Percentiles rank a stretch among this genome's conserved stretches.
Evolutionary conservation across 2,329 filamentous ascomycete species (phyloP).

Genomic region (Pseudogymnoascus destructans): DNA sequence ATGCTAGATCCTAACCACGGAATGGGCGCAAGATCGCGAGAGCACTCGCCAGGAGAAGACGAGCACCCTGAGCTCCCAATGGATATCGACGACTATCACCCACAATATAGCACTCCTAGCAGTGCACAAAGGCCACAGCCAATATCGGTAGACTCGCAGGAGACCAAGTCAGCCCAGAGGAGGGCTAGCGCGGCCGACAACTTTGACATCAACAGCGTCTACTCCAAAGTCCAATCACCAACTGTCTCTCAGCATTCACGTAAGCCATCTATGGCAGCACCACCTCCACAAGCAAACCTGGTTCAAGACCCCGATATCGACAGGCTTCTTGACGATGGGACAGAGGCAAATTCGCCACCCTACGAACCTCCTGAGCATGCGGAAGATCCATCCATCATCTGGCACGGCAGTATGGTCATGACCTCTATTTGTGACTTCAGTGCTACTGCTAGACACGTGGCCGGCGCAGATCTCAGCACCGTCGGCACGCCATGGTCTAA

Average conservation of each 20-base stretch:
- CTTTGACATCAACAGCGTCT: conserved; percentile 80
- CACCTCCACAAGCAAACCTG: conserved; percentile 30
- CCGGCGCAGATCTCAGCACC: conserved; percentile 63
- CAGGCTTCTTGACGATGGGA: conserved; percentile 66
- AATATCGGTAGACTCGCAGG: conserved; percentile 19
- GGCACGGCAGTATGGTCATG: conserved; percentile 68
- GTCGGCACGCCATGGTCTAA: conserved; percentile 51
- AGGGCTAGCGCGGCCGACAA: conserved; percentile 25
- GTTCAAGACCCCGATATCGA: conserved; percentile 79
- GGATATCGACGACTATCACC: conserved; percentile 22
- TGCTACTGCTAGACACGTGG: conserved; percentile 69
- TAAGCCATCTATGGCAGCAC: conserved; percentile 36
- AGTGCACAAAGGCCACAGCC: conserved; percentile 11
- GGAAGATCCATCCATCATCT: conserved; percentile 58
- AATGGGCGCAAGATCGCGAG: conserved; percentile 25
- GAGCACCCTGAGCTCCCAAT: conserved; percentile 20
- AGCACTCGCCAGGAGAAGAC: conserved; percentile 26
- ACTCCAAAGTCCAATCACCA: conserved; percentile 70
- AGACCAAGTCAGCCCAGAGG: conserved; percentile 6
- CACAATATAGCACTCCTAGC: conserved; percentile 20
- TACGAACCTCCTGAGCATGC: conserved; percentile 70
- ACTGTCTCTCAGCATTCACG: conserved; percentile 33
- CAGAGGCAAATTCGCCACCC: conserved; percentile 55
- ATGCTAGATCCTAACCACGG: conserved; percentile 27
- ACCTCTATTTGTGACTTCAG: conserved; percentile 61